A percentile compares a stretch with the other conserved stretches of the same genome.
Evolutionary conservation across 768 basidiomycete species (phyloP).

Genomic region (Sporobolomyces roseus): DNA sequence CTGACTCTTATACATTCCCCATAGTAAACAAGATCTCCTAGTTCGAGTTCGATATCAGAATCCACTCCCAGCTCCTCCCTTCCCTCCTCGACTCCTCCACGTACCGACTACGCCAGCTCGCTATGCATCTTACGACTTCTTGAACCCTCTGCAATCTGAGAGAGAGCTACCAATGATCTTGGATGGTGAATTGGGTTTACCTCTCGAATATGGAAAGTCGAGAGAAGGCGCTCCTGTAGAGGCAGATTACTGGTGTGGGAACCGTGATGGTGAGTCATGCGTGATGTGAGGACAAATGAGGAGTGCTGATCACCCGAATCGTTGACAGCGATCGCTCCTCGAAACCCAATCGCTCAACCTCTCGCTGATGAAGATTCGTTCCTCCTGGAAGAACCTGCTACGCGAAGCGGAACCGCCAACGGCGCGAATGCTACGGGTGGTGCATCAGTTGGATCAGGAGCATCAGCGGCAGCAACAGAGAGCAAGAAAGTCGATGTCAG

Average conservation of each 20-base stretch:
- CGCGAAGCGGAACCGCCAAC: slow-evolving; percentile 21
- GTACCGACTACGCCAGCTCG: slow-evolving; percentile 85
- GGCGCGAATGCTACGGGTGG: not conserved
- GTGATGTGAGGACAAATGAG: not conserved
- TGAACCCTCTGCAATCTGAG: slow-evolving; percentile 72
- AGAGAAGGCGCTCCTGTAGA: slow-evolving; percentile 79
- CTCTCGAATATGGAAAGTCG: slow-evolving; percentile 78
- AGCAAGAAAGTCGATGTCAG: slow-evolving; percentile 60
- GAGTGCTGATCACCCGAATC: too few species aligned
- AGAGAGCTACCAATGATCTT: slow-evolving; percentile 90
- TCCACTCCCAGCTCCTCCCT: slow-evolving; percentile 91
- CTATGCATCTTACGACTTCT: slow-evolving; percentile 79
- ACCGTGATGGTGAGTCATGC: slow-evolving; percentile 24
- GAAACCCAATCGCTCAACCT: slow-evolving; percentile 40
- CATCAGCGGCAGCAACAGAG: slow-evolving; percentile 53
- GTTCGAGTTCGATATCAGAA: slow-evolving; percentile 91
- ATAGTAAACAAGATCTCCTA: slow-evolving; percentile 78
- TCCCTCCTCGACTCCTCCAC: slow-evolving; percentile 89
- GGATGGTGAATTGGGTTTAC: slow-evolving; percentile 96
- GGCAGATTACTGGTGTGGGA: slow-evolving; percentile 55
- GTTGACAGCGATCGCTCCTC: slow-evolving; percentile 29
- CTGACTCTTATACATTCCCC: not conserved
- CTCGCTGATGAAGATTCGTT: slow-evolving; percentile 48
- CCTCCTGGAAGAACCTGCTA: slow-evolving; percentile 62
- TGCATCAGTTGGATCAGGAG: slow-evolving; percentile 48